phyloP scores from a whole-genome alignment of 306 rosid genomes.

The Cucurbita moschata region DNA sequence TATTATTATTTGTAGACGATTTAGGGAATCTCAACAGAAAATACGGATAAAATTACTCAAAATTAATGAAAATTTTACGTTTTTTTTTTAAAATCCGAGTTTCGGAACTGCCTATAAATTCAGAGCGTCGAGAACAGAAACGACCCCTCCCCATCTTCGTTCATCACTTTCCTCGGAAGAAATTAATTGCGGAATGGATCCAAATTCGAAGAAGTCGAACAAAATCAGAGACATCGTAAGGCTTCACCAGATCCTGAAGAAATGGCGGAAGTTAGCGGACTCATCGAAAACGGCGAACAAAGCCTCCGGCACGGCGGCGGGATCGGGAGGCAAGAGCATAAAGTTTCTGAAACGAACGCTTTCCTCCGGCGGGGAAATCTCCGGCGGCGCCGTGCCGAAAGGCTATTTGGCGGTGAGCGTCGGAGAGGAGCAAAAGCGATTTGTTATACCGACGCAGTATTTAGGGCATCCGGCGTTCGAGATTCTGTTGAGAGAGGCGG shows the following conservation, averaged over 20 bases:
- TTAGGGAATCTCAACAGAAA: not conserved
- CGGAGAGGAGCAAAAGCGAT: constrained; percentile 57
- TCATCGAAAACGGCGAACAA: constrained; percentile 30
- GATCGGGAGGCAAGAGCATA: constrained; percentile 29
- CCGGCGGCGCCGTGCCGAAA: constrained; percentile 48
- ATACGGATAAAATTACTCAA: not conserved
- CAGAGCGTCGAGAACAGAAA: not conserved
- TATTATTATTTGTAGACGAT: not conserved
- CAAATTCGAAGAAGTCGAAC: constrained; percentile 66
- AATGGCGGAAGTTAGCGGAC: constrained; percentile 74
- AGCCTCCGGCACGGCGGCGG: not conserved
- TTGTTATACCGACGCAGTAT: constrained; percentile 62
- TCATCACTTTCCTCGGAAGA: not conserved
- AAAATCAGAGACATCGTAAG: constrained; percentile 84
- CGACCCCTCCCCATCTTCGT: not conserved
- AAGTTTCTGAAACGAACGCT: constrained; percentile 62
- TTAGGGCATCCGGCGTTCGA: constrained; percentile 56
- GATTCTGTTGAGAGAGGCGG: constrained; percentile 63
- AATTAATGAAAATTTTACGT: not conserved
- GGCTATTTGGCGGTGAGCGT: constrained; percentile 80
- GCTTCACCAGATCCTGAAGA: constrained; percentile 86
- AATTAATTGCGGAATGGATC: constrained; percentile 29
- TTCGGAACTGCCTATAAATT: not conserved
- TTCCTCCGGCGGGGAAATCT: constrained; percentile 22
- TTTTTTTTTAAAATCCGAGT: not conserved